These are phyloP conservation scores for Colletotrichum trifolii DNA, from an alignment of 2,329 filamentous ascomycete genomes.

Conservation along the genomic window DNA sequence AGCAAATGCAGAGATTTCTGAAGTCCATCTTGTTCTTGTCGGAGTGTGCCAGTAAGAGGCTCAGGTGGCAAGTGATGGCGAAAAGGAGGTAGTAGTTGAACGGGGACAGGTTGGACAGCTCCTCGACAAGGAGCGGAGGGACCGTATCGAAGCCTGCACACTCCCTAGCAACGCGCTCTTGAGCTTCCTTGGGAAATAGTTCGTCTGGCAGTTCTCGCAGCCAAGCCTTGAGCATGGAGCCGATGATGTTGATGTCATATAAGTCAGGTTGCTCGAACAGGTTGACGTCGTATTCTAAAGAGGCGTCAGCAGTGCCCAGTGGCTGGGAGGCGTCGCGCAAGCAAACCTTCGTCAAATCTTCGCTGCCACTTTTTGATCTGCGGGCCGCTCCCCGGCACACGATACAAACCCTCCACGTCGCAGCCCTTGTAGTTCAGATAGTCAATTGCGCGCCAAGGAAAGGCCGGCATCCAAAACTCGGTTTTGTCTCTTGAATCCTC, in stretches of 20 bases:
- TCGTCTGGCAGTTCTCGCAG: constrained; percentile 94
- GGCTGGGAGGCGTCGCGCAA: constrained; percentile 42
- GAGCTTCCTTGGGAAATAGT: constrained; percentile 86
- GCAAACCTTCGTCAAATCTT: constrained; percentile 82
- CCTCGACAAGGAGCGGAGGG: constrained; percentile 87
- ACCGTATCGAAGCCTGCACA: constrained; percentile 83
- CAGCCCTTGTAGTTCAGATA: constrained; percentile 95
- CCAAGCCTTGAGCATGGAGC: constrained; percentile 97
- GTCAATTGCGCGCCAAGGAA: constrained; percentile 95
- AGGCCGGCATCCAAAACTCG: constrained; percentile 98
- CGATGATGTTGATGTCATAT: constrained; percentile 96
- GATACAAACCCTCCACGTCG: constrained; percentile 92
- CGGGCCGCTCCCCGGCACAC: constrained; percentile 88
- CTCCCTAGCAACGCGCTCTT: constrained; percentile 82
- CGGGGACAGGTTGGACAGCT: constrained; percentile 91
- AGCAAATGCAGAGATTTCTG: constrained; percentile 94
- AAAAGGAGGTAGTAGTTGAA: constrained; percentile 99
- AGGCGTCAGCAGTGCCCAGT: constrained; percentile 4
- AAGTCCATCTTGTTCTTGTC: constrained; percentile 99
- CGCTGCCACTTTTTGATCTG: constrained; percentile 95
- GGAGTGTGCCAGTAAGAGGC: constrained; percentile 87
- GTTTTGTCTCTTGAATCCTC: constrained; percentile 94
- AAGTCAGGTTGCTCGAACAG: constrained; percentile 88
- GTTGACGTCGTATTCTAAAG: constrained; percentile 83
- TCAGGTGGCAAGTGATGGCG: constrained; percentile 95